These are phyloP conservation scores for Pichia membranifaciens DNA, from an alignment of 805 yeast species.

Conservation along the genomic window DNA sequence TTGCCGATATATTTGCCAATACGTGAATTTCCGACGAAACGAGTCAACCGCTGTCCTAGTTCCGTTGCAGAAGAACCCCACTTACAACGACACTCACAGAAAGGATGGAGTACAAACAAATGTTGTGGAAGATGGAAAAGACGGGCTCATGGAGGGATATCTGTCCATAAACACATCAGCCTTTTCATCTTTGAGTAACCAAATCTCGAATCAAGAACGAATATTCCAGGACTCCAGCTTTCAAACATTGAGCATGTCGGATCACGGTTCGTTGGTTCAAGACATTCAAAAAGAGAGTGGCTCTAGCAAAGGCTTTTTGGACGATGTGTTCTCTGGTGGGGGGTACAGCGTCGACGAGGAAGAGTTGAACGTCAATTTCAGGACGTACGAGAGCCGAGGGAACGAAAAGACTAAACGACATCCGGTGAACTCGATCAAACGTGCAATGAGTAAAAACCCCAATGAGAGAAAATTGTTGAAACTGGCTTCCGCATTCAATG, in stretches of 20 bases:
- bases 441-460: not conserved
- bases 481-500: not conserved
- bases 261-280: conserved; percentile 9
- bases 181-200: no score
- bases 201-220: not conserved
- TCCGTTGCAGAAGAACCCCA: no score
- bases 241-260: conserved; percentile 3
- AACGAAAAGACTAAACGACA: not conserved
- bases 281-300: not conserved
- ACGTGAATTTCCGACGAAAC: no score
- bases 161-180: no score
- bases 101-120: no score
- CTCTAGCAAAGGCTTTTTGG: no score
- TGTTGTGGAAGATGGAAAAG: no score
- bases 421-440: not conserved
- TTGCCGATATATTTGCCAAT: no score
- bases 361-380: conserved; percentile 1
- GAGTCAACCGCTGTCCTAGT: no score
- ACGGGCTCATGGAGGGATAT: no score
- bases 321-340: not conserved
- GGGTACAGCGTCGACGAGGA: conserved; percentile 4
- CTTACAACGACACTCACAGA: no score
- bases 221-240: conserved; percentile 8
- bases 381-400: not conserved
- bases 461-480: not conserved